phyloP scores from a whole-genome alignment of 2,329 filamentous ascomycete species.

The Cladophialophora chaetospira region DNA sequence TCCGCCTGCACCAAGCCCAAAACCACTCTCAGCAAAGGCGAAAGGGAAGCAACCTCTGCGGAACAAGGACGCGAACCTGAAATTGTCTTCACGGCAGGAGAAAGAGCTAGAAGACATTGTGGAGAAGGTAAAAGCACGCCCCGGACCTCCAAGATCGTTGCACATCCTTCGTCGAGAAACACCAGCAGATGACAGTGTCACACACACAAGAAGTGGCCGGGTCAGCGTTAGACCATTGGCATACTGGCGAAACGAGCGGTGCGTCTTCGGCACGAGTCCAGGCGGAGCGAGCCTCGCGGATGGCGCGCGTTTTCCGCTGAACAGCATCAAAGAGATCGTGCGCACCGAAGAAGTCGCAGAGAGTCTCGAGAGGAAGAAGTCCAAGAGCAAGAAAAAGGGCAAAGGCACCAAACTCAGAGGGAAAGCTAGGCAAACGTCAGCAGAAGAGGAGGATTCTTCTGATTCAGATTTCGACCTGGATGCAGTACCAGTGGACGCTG shows the following conservation, averaged over 20 bases:
- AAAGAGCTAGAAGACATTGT: conserved; percentile 46
- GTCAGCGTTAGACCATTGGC: conserved; percentile 76
- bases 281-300: conserved; percentile 39
- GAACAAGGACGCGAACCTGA: conserved; percentile 34
- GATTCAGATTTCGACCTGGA: conserved; percentile 45
- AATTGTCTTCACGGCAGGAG: conserved; percentile 37
- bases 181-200: conserved; percentile 56
- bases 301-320: conserved; percentile 63
- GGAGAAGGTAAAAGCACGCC: conserved; percentile 48
- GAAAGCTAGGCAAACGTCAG: conserved; percentile 1
- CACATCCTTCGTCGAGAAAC: conserved; percentile 55
- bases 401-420: conserved; percentile 40
- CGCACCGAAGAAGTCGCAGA: conserved; percentile 66
- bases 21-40: conserved; percentile 41
- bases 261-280: conserved; percentile 64
- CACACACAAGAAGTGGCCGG: conserved; percentile 75
- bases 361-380: conserved; percentile 40
- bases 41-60: conserved; percentile 34
- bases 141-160: conserved; percentile 51
- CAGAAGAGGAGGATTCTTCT: conserved; percentile 17
- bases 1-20: conserved; percentile 14
- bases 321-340: conserved; percentile 74
- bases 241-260: conserved; percentile 83
- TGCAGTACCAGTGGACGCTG: conserved; percentile 35
- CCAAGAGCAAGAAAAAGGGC: conserved; percentile 40